Evolutionary conservation across 2,329 filamentous ascomycete species (phyloP).

Genomic region (Beauveria brongniartii): DNA sequence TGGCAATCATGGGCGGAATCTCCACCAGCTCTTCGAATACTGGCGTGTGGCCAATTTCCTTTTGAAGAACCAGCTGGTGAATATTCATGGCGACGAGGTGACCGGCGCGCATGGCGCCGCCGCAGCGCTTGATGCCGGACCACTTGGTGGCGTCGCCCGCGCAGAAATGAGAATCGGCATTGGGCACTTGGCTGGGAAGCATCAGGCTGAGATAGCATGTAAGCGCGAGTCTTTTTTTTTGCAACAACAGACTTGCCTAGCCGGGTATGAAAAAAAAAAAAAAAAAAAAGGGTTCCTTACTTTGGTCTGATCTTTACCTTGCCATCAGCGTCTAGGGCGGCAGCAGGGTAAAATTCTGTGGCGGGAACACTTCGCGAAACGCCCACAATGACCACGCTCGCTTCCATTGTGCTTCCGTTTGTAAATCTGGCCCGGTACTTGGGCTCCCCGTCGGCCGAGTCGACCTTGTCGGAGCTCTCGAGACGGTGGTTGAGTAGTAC

Average conservation of each 20-base stretch:
- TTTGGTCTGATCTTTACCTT: slow-evolving; percentile 54
- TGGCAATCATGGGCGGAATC: slow-evolving; percentile 58
- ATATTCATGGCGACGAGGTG: slow-evolving; percentile 59
- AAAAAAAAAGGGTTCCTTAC: slow-evolving; percentile 25
- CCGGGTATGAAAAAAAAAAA: too few species aligned
- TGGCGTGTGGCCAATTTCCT: slow-evolving; percentile 31
- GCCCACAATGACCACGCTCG: slow-evolving; percentile 61
- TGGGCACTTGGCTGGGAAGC: slow-evolving; percentile 46
- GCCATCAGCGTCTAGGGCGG: slow-evolving; percentile 53
- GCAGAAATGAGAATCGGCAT: slow-evolving; percentile 55
- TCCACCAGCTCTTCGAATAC: slow-evolving; percentile 41
- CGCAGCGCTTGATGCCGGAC: slow-evolving; percentile 74
- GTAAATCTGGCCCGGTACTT: slow-evolving; percentile 46
- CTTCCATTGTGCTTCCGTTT: slow-evolving; percentile 49
- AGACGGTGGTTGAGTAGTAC: slow-evolving; percentile 56
- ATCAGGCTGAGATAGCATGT: slow-evolving; percentile 33
- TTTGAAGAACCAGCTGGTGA: slow-evolving; percentile 49
- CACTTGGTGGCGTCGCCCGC: slow-evolving; percentile 64
- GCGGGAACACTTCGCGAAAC: slow-evolving; percentile 56
- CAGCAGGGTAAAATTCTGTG: slow-evolving; percentile 52
- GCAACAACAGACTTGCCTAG: too few species aligned
- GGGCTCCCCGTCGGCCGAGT: slow-evolving; percentile 31
- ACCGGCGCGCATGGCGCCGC: slow-evolving; percentile 69
- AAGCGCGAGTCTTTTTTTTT: too few species aligned
- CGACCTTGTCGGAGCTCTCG: slow-evolving; percentile 36